Base-by-base conservation (phyloP, 306 rosid genomes). In the Rosa rugosa region DNA sequence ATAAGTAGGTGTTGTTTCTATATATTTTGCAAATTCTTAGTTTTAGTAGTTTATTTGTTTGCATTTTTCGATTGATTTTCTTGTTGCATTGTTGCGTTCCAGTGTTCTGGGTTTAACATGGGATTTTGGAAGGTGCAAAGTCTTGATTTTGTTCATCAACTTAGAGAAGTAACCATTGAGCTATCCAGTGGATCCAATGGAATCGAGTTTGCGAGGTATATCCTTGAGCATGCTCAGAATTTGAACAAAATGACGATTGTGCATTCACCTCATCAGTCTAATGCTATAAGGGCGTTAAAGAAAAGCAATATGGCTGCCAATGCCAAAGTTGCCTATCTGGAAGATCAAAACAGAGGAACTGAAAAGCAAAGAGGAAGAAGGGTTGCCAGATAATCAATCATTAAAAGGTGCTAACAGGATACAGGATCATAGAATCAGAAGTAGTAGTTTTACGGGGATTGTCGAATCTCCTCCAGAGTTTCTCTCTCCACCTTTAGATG, bases 81-180 rank as follows among this genome's bases (percentile, higher is more conserved):
- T 47, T 47, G 57, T 25, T 23, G 7, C 6, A 8, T 49, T 70
- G 13, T 70, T 70, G 56, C 41, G 25, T 71, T 70, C 36, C 57
- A 70, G 75, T 22, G 56, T 45, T 70, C 59, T 7, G 40, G 75
- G 22, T 46, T 70, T 27, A 7, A 27, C 5, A 12, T 6, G 13
- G 59, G 11, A 46, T 70, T 17, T 20, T 46, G 75, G 75, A 70
- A 70, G n/a, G 17, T 16, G 59, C 75, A 49, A 49, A 25, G 38
- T 5, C 62, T 71, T 50, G 23, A 54, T 6, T 25, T 71, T 45
- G 27, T 27, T 31, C 36, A 50, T 17, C 25, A 17, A 31, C 62
- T 71, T 31, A 16, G 1, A 36, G 5, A 14, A 36, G 27, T 72
- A 2, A 34, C 46, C 0, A 50, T 51, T 6, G 64, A 72, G 46